phyloP scores from a whole-genome alignment of 441 rosid species.

The Breynia disticha region DNA sequence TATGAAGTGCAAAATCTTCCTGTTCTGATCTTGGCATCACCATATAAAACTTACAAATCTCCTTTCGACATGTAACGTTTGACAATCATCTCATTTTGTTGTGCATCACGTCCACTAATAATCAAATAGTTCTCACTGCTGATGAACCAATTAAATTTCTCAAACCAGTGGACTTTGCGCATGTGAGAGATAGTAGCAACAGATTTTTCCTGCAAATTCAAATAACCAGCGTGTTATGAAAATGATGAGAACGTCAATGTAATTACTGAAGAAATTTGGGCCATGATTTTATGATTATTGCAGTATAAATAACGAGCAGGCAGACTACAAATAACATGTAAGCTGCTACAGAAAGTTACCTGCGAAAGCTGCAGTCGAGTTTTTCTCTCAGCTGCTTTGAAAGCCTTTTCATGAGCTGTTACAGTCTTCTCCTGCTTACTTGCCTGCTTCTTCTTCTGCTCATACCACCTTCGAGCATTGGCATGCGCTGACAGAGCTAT shows the following conservation, averaged over 20 bases:
- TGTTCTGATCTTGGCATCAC: background rate
- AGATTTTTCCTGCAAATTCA: slow-evolving; percentile 62
- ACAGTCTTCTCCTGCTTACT: slow-evolving; percentile 90
- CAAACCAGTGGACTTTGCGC: slow-evolving; percentile 99
- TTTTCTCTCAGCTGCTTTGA: slow-evolving; percentile 96
- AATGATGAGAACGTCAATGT: background rate
- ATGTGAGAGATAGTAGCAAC: slow-evolving; percentile 86
- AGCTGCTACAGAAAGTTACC: slow-evolving; percentile 34
- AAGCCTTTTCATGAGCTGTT: slow-evolving; percentile 89
- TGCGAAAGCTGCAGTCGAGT: slow-evolving; percentile 86
- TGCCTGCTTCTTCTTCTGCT: slow-evolving; percentile 86
- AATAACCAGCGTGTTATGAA: background rate
- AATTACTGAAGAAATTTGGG: too few relatives aligned
- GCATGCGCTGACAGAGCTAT: slow-evolving; percentile 92
- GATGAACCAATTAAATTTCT: slow-evolving; percentile 96
- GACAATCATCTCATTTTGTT: slow-evolving; percentile 95
- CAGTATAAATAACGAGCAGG: background rate
- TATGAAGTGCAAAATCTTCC: background rate
- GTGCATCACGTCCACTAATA: slow-evolving; percentile 97
- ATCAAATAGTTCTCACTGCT: slow-evolving; percentile 90
- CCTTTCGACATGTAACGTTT: slow-evolving; percentile 99
- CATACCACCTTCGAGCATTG: slow-evolving; percentile 94
- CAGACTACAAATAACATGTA: slow-evolving; percentile 1
- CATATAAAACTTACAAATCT: slow-evolving; percentile 65
- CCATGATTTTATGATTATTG: background rate